These are phyloP conservation scores for Xenosphaeropsis pyriputrescens DNA, from an alignment of 2,329 filamentous ascomycete species.

Conservation along the genomic window DNA sequence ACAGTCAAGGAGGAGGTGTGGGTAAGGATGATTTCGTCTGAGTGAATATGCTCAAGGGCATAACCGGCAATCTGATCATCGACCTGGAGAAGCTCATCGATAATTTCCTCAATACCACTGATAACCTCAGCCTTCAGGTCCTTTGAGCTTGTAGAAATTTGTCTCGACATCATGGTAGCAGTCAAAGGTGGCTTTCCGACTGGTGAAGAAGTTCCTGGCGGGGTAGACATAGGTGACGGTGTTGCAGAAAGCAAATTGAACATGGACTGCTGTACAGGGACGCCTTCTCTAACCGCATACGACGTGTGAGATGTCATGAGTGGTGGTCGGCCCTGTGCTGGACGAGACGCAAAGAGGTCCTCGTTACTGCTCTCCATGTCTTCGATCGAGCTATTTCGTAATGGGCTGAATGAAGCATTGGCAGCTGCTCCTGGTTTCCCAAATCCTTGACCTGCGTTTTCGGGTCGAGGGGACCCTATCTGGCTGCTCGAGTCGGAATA, in stretches of 20 bases:
- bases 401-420: slow-evolving; percentile 8
- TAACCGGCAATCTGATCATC: slow-evolving; percentile 87
- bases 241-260: slow-evolving; percentile 73
- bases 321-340: slow-evolving; percentile 35
- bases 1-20: slow-evolving; percentile 78
- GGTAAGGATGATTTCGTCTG: slow-evolving; percentile 82
- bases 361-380: slow-evolving; percentile 13
- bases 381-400: slow-evolving; percentile 14
- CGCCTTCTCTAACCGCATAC: slow-evolving; percentile 38
- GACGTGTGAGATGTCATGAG: slow-evolving; percentile 47
- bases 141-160: slow-evolving; percentile 23
- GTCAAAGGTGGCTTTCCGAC: slow-evolving; percentile 18
- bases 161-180: slow-evolving; percentile 12
- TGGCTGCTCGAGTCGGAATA: slow-evolving; percentile 16
- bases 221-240: slow-evolving; percentile 37
- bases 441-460: slow-evolving; percentile 6
- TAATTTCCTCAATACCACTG: slow-evolving; percentile 87
- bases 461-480: slow-evolving; percentile 12
- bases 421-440: slow-evolving; percentile 5
- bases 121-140: slow-evolving; percentile 83
- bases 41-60: slow-evolving; percentile 83
- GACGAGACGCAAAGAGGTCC: slow-evolving; percentile 9
- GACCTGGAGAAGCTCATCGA: slow-evolving; percentile 85
- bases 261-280: slow-evolving; percentile 51
- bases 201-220: slow-evolving; percentile 34